A percentile compares a stretch with the other conserved stretches of the same genome.
These are phyloP conservation scores for Ophiostoma australiae DNA, from an alignment of 2,329 filamentous ascomycete species.

Conservation along the genomic window DNA sequence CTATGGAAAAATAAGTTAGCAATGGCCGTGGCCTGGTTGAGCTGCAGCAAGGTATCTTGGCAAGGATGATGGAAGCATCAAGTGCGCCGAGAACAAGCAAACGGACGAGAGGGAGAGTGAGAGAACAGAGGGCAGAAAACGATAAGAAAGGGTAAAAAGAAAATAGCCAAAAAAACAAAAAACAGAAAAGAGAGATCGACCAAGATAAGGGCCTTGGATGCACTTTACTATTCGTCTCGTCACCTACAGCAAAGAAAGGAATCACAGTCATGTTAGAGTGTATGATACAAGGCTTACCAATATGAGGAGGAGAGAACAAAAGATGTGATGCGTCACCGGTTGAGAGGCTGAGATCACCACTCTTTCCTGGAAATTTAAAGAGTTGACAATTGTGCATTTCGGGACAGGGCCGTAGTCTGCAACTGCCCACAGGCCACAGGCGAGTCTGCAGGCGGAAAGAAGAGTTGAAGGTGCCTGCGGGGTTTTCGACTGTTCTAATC, in stretches of 20 bases:
- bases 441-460: background rate
- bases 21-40: background rate
- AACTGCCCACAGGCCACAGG: background rate
- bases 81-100: background rate
- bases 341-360: constrained; percentile 13
- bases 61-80: background rate
- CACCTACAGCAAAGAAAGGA: background rate
- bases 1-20: background rate
- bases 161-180: background rate
- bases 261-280: background rate
- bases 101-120: background rate
- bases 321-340: constrained; percentile 3
- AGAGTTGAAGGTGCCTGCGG: constrained; percentile 16
- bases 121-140: background rate
- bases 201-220: background rate
- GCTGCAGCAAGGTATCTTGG: background rate
- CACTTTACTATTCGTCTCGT: background rate
- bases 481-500: constrained; percentile 20
- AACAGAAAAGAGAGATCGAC: background rate
- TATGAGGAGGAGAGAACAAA: background rate
- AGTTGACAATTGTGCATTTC: background rate
- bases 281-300: constrained; percentile 12
- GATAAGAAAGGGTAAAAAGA: background rate
- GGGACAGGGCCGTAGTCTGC: background rate
- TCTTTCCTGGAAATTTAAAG: background rate